phyloP scores from a whole-genome alignment of 257 asterid species.

The Leptodermis oblonga region DNA sequence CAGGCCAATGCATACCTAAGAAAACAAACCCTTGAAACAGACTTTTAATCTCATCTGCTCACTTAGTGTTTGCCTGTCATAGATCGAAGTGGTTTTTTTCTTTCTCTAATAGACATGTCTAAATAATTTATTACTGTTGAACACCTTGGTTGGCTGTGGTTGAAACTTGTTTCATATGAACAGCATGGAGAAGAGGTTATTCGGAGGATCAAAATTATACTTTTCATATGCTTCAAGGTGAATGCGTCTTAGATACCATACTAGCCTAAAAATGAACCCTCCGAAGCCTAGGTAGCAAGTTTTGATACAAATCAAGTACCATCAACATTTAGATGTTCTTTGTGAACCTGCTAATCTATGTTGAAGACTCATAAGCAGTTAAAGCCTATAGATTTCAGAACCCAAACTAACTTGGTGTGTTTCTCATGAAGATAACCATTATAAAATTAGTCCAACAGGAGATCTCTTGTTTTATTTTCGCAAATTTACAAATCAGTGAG shows the following conservation, averaged over 20 bases:
- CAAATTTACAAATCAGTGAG: background rate
- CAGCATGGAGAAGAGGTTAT: background rate
- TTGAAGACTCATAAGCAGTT: background rate
- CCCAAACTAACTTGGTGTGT: no score
- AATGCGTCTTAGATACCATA: background rate
- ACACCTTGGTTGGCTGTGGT: background rate
- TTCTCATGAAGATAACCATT: background rate
- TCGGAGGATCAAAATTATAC: background rate
- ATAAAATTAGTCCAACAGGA: background rate
- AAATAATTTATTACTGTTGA: background rate
- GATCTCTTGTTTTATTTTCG: background rate
- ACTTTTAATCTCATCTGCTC: background rate
- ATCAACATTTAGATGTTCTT: background rate
- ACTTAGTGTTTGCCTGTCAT: background rate
- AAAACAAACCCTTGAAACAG: background rate
- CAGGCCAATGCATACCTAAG: background rate
- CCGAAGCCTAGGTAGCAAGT: background rate
- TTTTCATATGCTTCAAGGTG: background rate
- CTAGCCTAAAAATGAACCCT: background rate
- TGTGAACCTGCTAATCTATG: background rate
- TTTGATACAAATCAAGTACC: no score
- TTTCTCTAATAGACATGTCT: background rate
- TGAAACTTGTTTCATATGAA: background rate
- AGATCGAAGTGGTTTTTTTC: no score
- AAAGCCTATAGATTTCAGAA: background rate